Percentiles rank a stretch among this genome's conserved stretches.
phyloP scores from a whole-genome alignment of 768 basidiomycete genomes.

The Epithele typhae region DNA sequence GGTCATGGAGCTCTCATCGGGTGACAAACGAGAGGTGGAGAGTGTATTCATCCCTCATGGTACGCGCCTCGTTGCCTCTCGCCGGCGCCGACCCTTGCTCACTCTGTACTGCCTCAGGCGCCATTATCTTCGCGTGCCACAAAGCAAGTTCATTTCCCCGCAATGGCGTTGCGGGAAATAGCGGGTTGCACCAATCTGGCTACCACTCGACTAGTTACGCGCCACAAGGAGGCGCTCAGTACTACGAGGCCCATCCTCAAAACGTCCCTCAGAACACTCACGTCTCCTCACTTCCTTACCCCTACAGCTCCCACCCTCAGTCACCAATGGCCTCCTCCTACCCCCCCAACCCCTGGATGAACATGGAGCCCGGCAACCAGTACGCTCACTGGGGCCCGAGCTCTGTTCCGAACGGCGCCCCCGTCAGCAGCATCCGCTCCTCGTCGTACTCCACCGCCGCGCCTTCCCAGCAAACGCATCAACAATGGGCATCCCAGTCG shows the following conservation, averaged over 20 bases:
- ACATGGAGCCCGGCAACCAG: conserved; percentile 7
- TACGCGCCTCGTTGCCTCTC: conserved; percentile 27
- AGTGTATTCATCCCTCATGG: conserved; percentile 92
- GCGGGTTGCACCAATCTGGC: conserved; percentile 15
- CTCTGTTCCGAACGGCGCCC: conserved; percentile 14
- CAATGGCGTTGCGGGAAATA: conserved; percentile 17
- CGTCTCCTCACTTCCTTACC: conserved; percentile 20
- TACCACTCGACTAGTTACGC: conserved; percentile 24
- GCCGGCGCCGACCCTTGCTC: no score
- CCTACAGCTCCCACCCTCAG: conserved; percentile 14
- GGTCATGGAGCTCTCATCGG: conserved; percentile 42
- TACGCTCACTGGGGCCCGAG: conserved; percentile 13
- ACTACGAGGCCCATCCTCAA: conserved; percentile 26
- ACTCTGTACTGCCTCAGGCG: conserved; percentile 39
- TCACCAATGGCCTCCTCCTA: conserved; percentile 14
- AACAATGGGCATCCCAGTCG: conserved; percentile 41
- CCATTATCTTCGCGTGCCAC: conserved; percentile 73
- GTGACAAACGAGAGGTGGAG: conserved; percentile 63
- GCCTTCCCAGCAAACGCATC: conserved; percentile 26
- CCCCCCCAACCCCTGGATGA: conserved; percentile 12
- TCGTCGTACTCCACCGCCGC: conserved; percentile 22
- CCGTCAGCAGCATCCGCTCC: conserved; percentile 26
- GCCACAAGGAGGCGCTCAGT: conserved; percentile 20
- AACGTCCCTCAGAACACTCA: conserved; percentile 19
- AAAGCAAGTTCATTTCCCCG: conserved; percentile 42